Conservation (phyloP, 2,329 filamentous ascomycete species). For the Aureobasidium sp. region DNA sequence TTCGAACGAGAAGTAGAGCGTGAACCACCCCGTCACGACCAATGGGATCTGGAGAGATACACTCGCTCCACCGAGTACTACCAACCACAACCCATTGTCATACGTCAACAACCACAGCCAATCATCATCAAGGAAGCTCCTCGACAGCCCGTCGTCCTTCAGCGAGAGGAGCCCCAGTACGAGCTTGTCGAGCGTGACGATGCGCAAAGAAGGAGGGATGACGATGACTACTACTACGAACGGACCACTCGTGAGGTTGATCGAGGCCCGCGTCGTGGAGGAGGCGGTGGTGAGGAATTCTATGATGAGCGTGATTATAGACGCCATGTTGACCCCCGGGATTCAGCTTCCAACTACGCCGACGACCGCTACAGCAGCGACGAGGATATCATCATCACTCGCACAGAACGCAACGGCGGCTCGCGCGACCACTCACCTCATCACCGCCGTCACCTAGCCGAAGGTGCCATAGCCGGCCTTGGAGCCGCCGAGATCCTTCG, state of each 20-base stretch:
- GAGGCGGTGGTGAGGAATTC: constrained; percentile 17
- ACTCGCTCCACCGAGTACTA: constrained; percentile 46
- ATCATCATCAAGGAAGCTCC: constrained; percentile 50
- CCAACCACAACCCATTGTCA: constrained; percentile 42
- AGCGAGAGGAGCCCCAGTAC: constrained; percentile 48
- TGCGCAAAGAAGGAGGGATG: constrained; percentile 31
- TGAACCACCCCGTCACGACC: constrained; percentile 31
- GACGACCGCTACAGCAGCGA: constrained; percentile 80
- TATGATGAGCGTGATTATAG: constrained; percentile 33
- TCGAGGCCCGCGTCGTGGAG: constrained; percentile 32
- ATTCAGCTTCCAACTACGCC: constrained; percentile 58
- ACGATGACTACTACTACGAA: constrained; percentile 53
- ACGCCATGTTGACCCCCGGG: constrained; percentile 41
- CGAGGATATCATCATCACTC: constrained; percentile 59
- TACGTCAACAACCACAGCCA: constrained; percentile 42
- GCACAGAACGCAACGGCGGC: constrained; percentile 36
- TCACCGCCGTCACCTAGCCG: constrained; percentile 50
- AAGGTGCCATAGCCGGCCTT: constrained; percentile 51
- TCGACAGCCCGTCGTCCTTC: constrained; percentile 40
- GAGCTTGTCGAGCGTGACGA: constrained; percentile 47
- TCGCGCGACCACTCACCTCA: constrained; percentile 33
- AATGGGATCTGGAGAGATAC: constrained; percentile 42
- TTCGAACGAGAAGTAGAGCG: constrained; percentile 28
- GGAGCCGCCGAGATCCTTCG: constrained; percentile 53
- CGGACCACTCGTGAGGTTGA: constrained; percentile 48